These are phyloP conservation scores for Eleusine indica DNA, from an alignment of 176 grass and related monocot species.

Conservation along the genomic window DNA sequence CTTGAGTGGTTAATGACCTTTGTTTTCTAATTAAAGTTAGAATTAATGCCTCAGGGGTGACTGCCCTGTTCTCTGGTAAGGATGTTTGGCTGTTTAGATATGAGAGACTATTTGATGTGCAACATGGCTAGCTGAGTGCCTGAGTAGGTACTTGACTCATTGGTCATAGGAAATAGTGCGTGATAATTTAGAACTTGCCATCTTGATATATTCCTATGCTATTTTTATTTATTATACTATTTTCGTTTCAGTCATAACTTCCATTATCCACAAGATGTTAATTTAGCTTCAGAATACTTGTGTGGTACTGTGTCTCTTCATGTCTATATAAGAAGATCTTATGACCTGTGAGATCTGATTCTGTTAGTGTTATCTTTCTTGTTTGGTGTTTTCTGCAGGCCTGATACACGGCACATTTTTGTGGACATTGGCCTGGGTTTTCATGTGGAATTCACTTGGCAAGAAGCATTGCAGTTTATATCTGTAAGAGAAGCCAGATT, in stretches of 20 bases:
- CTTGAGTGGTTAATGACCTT: neutral
- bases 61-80: neutral
- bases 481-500: conserved; percentile 82
- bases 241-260: neutral
- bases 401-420: conserved; percentile 83
- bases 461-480: conserved; percentile 85
- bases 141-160: neutral
- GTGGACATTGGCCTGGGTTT: conserved; percentile 91
- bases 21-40: neutral
- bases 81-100: neutral
- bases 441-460: conserved; percentile 95
- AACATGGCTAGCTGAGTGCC: neutral
- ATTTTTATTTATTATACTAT: neutral
- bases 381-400: conserved; percentile 41
- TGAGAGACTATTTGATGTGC: neutral
- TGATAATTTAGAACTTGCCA: neutral
- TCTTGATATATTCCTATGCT: conserved; percentile 10
- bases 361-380: neutral
- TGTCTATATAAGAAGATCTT: neutral
- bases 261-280: conserved; percentile 7
- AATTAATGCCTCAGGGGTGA: neutral
- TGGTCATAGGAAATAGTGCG: neutral
- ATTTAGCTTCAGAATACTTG: conserved; percentile 3
- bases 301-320: neutral
- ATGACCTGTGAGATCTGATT: conserved; percentile 5